phyloP scores from a whole-genome alignment of 768 basidiomycete genomes.

The Panellus pusillus region DNA sequence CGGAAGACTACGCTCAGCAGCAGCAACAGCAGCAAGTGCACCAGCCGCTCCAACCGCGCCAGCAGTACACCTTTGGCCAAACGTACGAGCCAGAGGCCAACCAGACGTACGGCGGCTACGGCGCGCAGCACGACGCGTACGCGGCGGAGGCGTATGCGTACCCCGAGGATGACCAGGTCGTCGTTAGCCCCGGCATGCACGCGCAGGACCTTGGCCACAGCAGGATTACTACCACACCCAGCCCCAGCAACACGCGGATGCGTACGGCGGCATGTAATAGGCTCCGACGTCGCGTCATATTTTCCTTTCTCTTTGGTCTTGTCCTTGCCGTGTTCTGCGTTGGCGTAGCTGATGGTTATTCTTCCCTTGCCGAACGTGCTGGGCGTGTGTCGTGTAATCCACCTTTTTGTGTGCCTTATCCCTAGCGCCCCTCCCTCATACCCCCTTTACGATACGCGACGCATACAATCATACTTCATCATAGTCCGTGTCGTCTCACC shows the following conservation, averaged over 20 bases:
- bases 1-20: constrained; percentile 2
- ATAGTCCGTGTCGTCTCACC: neutral
- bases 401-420: no score
- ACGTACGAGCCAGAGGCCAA: constrained; percentile 20
- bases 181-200: constrained; percentile 35
- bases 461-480: neutral
- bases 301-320: neutral
- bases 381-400: no score
- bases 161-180: constrained; percentile 35
- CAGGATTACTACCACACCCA: constrained; percentile 26
- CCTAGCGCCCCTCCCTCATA: no score
- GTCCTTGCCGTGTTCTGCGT: no score
- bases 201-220: constrained; percentile 24
- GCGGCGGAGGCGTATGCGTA: constrained; percentile 46
- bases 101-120: constrained; percentile 27
- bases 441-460: no score
- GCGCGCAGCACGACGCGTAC: constrained; percentile 36
- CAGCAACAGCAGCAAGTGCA: constrained; percentile 8
- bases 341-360: no score
- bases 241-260: constrained; percentile 31
- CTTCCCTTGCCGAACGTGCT: neutral
- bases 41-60: constrained; percentile 33
- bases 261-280: constrained; percentile 36
- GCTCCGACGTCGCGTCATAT: neutral
- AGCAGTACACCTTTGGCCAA: constrained; percentile 42